These are phyloP conservation scores for Caryopteris hybrid DNA, from an alignment of 305 asterid species.

Conservation along the genomic window DNA sequence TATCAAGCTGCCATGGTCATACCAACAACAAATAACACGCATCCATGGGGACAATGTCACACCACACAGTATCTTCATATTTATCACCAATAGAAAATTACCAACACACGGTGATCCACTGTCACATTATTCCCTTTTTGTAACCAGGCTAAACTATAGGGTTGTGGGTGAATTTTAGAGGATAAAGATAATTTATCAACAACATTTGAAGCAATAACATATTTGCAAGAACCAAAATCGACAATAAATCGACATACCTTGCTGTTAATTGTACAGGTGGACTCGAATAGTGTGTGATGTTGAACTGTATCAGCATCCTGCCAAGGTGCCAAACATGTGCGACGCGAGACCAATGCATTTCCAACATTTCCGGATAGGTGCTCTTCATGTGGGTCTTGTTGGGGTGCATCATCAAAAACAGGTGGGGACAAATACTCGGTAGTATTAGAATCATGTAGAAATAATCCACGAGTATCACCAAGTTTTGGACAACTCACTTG, in stretches of 20 bases:
- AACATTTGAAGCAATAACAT: neutral
- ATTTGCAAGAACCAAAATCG: neutral
- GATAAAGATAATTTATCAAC: neutral
- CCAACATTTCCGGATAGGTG: neutral
- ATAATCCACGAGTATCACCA: neutral
- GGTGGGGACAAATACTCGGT: neutral
- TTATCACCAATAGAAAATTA: neutral
- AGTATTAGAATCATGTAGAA: neutral
- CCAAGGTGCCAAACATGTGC: neutral
- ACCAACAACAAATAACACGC: neutral
- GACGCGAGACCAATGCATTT: neutral
- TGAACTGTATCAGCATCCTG: neutral
- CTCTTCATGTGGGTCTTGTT: fast-evolving
- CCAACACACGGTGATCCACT: neutral
- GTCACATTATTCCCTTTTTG: neutral
- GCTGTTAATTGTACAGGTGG: neutral
- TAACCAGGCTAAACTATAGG: neutral
- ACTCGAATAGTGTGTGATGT: too few relatives aligned
- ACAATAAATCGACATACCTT: neutral
- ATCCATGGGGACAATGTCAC: neutral
- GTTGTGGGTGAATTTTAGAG: neutral
- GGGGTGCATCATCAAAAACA: neutral
- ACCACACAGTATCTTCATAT: neutral
- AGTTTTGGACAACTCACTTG: neutral
- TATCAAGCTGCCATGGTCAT: neutral